Evolutionary conservation across 306 rosid genomes (phyloP), one percentile per base, ranked within the genome.

Genomic region (Casuarina equisetifolia): DNA sequence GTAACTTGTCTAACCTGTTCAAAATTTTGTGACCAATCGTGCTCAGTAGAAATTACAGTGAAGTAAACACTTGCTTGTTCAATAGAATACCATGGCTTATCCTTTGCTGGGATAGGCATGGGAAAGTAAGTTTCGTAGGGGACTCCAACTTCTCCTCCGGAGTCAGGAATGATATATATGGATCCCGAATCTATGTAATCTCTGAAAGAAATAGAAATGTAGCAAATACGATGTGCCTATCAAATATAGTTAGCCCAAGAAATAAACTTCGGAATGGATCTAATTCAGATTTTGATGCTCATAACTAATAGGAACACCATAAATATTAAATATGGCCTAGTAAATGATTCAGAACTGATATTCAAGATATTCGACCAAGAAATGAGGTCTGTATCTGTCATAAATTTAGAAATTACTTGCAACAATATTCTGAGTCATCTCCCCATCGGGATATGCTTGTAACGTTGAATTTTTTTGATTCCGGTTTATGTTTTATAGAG

Each of bases 101-200:
- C 98, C 84, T 88, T 89, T 68, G 73, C 92, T 36, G 61, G 4
- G 50, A 81, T 88, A 77, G 98, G 98, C 98, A 94, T 94, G 36
- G 82, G 91, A 83, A 90, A 92, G 68, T 92, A 92, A 57, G 95
- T 84, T 79, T 94, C 97, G 25, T 94, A 94, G 16, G 98, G 88
- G 48, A 94, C 93, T 67, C 98, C 97, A 85, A 91, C 87, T 86
- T 94, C 97, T n/a, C 98, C 98, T 1, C 98, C 97, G 50, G 98
- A 92, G 69, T 94, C 98, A 2, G 97, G 89, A 2, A 86, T 74
- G 10, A 35, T 0, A 81, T 92, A 92, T 43, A 86, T 81, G 20
- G 94, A 90, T 61, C 93, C 93, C 0, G 92, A 83, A 67, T 72
- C 70, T n/a, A 64, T 1, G 44, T 94, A 94, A 51, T 92, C 98